These are phyloP conservation scores for Eucalyptus grandis DNA, from an alignment of 345 rosid species.

Conservation along the genomic window DNA sequence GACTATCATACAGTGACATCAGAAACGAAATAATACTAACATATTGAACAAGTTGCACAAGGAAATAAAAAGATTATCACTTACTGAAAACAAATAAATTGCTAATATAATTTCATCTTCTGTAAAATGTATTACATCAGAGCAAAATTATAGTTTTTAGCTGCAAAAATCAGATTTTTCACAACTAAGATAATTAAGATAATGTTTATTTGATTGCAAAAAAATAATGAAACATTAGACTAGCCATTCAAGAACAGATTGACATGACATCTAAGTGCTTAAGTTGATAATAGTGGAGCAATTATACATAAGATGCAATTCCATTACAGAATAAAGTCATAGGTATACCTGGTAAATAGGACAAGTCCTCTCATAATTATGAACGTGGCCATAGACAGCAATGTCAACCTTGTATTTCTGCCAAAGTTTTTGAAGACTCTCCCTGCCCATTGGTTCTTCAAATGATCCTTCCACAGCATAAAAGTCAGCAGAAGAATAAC, in stretches of 20 bases:
- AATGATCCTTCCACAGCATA: slow-evolving; percentile 42
- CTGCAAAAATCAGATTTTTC: neutral
- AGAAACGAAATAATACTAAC: neutral
- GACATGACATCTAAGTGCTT: neutral
- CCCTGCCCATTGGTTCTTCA: slow-evolving; percentile 73
- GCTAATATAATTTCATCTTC: neutral
- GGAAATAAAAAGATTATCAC: neutral
- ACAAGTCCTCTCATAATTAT: slow-evolving; percentile 76
- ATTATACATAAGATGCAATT: neutral
- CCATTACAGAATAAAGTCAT: neutral
- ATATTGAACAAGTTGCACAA: neutral
- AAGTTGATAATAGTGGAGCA: neutral
- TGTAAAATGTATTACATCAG: neutral
- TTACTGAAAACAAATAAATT: neutral
- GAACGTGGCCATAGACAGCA: slow-evolving; percentile 69
- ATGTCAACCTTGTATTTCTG: slow-evolving; percentile 78
- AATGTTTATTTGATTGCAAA: neutral
- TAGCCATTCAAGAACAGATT: neutral
- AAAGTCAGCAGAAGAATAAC: slow-evolving; percentile 51
- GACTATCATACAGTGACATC: neutral
- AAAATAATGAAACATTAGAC: neutral
- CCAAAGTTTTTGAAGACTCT: slow-evolving; percentile 74
- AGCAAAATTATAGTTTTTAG: neutral
- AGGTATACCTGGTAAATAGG: slow-evolving; percentile 54
- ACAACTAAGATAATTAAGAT: neutral